A percentile compares a stretch with the other conserved stretches of the same genome.
Evolutionary conservation across 805 yeast genomes (phyloP).

Genomic region (Starmerella stellata): DNA sequence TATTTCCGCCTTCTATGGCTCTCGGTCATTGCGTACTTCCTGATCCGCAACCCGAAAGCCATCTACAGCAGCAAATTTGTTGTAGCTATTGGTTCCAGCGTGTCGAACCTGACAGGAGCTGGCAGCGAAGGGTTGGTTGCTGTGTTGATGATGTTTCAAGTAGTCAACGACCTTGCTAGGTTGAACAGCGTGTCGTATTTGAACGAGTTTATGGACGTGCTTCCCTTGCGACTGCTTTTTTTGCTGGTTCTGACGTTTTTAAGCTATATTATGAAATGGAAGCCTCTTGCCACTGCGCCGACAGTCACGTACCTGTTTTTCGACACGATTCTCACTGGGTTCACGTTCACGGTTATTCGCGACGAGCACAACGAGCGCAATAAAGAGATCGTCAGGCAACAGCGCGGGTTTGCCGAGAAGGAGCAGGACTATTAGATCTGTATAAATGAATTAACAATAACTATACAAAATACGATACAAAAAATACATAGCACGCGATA

Average conservation of each 20-base stretch:
- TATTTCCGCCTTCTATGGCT: slow-evolving; percentile 12
- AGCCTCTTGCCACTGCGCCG: slow-evolving; percentile 19
- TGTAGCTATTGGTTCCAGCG: slow-evolving; percentile 16
- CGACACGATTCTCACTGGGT: slow-evolving; percentile 21
- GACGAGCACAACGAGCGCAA: slow-evolving; percentile 23
- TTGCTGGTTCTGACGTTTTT: slow-evolving; percentile 16
- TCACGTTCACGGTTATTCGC: slow-evolving; percentile 19
- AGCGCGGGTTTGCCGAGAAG: slow-evolving; percentile 13
- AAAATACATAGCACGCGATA: no score
- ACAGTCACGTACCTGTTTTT: slow-evolving; percentile 20
- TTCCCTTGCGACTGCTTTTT: slow-evolving; percentile 20
- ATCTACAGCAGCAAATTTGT: slow-evolving; percentile 17
- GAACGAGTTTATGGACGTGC: slow-evolving; percentile 16
- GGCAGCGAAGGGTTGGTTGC: slow-evolving; percentile 21
- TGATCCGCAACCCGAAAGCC: slow-evolving; percentile 18
- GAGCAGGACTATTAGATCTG: no score
- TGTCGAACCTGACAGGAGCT: slow-evolving; percentile 13
- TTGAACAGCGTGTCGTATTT: slow-evolving; percentile 15
- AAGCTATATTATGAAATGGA: slow-evolving; percentile 14
- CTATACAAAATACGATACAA: no score
- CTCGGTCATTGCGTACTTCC: slow-evolving; percentile 18
- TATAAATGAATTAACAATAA: no score
- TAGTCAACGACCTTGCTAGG: slow-evolving; percentile 19
- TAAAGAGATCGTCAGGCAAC: slow-evolving; percentile 12
- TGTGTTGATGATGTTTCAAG: slow-evolving; percentile 15